Base-by-base conservation (phyloP, 1,139 yeast species). In the Geotrichum candidum region DNA sequence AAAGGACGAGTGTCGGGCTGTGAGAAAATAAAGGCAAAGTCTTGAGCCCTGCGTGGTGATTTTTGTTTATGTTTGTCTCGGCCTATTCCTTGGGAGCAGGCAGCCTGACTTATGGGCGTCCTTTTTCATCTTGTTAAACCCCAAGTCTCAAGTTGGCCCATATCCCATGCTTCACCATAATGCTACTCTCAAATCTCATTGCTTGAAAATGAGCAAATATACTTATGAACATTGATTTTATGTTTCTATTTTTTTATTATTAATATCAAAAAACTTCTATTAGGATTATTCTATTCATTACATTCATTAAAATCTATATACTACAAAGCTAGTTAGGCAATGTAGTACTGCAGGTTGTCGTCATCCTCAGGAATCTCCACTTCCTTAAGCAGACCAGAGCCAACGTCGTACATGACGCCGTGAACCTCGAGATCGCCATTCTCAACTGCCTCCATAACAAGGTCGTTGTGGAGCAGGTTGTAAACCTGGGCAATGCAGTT, bases 381-480 rank as follows among this genome's bases (percentile, higher is more conserved):
- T 64, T 73, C 74, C 61, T 76, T 78, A 54, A 92, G 79, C 60
- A 81, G 79, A 31, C 98, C 98, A 11, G 89, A 81, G 50, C 83
- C 84, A 54, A 91, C 97, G 72, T 92, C 92, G 76, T 91, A 94
- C 67, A 94, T 83, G 75, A 91, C 76, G 1, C 97, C 97, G 82
- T 91, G 87, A 53, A 94, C 88, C 74, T 90, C 88, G 57, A 94
- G 80, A 15, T 86, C 84, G n/a, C 88, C 84, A 63, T 79, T 80
- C 64, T 81, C 80, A 66, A 87, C 76, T 11, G 96, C 97, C 64
- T 81, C 80, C 63, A 84, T 81, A 46, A 95, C 96, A 61, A 88
- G 84, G 45, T 90, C 88, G 69, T 87, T 90, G 69, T 90, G 81
- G 66, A 82, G 82, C 64, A 88, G 74, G 63, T 80, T 78, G 62